Conservation (phyloP, 129 eudicot species). For the Arctium minus region DNA sequence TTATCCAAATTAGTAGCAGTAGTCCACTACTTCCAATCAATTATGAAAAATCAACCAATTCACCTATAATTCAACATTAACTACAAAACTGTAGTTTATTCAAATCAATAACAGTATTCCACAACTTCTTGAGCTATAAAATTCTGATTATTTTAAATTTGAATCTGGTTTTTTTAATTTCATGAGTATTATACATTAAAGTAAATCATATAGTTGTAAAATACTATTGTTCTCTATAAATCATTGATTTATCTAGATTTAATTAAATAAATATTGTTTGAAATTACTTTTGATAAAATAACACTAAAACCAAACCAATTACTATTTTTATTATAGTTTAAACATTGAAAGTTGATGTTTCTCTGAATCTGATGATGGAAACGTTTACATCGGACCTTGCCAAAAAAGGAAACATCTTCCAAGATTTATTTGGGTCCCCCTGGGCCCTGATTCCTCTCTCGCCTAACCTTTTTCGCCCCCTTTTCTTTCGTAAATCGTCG, state of each 20-base stretch:
- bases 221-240: not conserved
- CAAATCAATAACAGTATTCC: no score
- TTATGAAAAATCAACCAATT: not conserved
- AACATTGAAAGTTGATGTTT: not conserved
- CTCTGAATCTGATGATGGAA: constrained; percentile 7
- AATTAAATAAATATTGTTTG: not conserved
- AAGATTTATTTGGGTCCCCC: not conserved
- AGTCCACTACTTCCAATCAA: not conserved
- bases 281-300: not conserved
- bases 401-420: not conserved
- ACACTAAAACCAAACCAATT: not conserved
- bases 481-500: not conserved
- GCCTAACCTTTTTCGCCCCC: not conserved
- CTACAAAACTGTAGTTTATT: no score
- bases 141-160: not conserved
- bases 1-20: not conserved
- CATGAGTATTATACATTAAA: not conserved
- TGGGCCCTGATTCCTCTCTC: not conserved
- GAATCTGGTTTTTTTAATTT: not conserved
- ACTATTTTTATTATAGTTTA: no score
- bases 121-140: not conserved
- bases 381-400: constrained; percentile 6
- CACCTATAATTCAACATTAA: not conserved
- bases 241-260: not conserved
- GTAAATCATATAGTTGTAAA: no score